Evolutionary conservation across 179 eudicot genomes (phyloP).

Genomic region (Dionaea muscipula): DNA sequence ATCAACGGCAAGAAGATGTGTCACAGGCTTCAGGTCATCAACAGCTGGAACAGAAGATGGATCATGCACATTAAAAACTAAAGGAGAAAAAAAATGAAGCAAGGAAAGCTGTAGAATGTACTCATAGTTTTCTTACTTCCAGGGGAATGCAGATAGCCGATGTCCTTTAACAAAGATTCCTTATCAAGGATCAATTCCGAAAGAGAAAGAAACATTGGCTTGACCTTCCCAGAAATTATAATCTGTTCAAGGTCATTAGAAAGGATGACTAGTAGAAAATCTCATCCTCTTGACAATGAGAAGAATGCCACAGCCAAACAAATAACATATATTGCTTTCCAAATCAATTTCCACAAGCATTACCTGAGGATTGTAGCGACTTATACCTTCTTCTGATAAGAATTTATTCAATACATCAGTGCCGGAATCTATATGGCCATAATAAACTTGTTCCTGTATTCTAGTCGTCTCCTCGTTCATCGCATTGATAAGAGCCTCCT

Average conservation of each 20-base stretch:
- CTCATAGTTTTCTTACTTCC: slow-evolving; percentile 48
- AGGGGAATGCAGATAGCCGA: slow-evolving; percentile 71
- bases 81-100: slow-evolving; percentile 6
- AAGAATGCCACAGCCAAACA: neutral
- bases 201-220: slow-evolving; percentile 66
- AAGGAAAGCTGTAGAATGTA: slow-evolving; percentile 5
- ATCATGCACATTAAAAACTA: slow-evolving; percentile 10
- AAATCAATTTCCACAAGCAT: slow-evolving; percentile 7
- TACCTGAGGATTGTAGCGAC: slow-evolving; percentile 94
- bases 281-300: neutral
- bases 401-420: slow-evolving; percentile 88
- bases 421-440: slow-evolving; percentile 71
- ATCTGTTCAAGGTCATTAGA: slow-evolving; percentile 39
- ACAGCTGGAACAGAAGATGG: slow-evolving; percentile 37
- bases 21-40: slow-evolving; percentile 88
- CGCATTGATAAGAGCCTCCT: slow-evolving; percentile 77
- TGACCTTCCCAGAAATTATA: slow-evolving; percentile 62
- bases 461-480: slow-evolving; percentile 98
- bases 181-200: slow-evolving; percentile 47
- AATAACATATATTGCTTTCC: neutral
- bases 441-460: slow-evolving; percentile 96
- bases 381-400: slow-evolving; percentile 74
- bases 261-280: slow-evolving; percentile 1
- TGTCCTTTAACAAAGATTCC: slow-evolving; percentile 57
- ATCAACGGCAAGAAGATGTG: slow-evolving; percentile 82